Evolutionary conservation across 1,139 yeast genomes (phyloP), one percentile per base, ranked within the genome.

Genomic region (Torulaspora pretoriensis): DNA sequence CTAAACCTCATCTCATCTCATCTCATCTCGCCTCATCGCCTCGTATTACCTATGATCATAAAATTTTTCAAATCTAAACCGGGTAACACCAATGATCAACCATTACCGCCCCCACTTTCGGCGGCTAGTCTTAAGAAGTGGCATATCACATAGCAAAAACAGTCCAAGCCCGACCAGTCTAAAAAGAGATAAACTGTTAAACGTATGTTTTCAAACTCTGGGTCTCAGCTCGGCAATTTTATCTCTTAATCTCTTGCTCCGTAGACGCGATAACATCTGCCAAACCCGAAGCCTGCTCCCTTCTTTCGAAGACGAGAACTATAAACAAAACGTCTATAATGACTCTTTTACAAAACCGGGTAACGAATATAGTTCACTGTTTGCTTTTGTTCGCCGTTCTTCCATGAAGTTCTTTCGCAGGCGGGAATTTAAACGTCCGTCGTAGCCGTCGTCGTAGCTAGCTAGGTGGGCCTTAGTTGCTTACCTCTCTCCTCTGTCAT

Each of bases 11-110:
- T 27, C 43, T 38, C 40, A 38, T 31, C 50, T 40, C 49, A 45
- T 42, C 52, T 30, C 51, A 50, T 38, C 50, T 43, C 54, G 49
- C 49, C 53, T 43, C 54, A 51, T 49, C 52, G 42, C 53, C 40
- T 27, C 28, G 16, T 22, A 28, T 30, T 39, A 25, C 35, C 22
- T 35, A 12, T 14, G 39, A 19, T 19, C 22, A 19, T 19, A 49
- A 45, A 48, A 38, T 40, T 40, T 42, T 41, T 32, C 23, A 14
- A 13, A 5, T 4, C 22, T 3, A 3, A 9, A 1, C n/a, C 26
- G 35, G 35, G 35, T 38, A 31, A 38, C 9, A 1, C 22, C 2
- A 4, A 5, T 4, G 7, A 19, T 19, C 22, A 3, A 19, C 22
- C 22, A 19, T 6, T 5, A 4, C 7, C 7, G 3, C 22, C 22